These are phyloP conservation scores for Nemania bipapillata DNA, from an alignment of 2,329 filamentous ascomycete genomes.

Conservation along the genomic window DNA sequence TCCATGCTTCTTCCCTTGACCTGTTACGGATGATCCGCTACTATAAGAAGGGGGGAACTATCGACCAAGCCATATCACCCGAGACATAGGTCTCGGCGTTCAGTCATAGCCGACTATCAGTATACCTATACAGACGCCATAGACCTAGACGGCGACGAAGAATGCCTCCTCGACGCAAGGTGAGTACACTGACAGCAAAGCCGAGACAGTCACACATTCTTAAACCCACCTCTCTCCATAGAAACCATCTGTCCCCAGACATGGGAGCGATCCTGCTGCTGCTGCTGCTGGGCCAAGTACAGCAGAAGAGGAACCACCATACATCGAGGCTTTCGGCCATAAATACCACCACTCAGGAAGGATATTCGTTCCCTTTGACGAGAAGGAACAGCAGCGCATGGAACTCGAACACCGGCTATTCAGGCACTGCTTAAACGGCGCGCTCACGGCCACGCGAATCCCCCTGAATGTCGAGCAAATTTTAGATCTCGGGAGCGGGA, in stretches of 20 bases:
- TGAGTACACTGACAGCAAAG: conserved; percentile 16
- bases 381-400: conserved; percentile 46
- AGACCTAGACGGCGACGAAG: conserved; percentile 23
- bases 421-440: conserved; percentile 47
- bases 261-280: conserved; percentile 31
- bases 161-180: conserved; percentile 30
- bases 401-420: conserved; percentile 46
- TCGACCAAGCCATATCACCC: background rate
- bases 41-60: background rate
- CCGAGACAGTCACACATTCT: background rate
- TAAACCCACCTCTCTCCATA: conserved; percentile 27
- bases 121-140: conserved; percentile 13
- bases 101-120: conserved; percentile 4
- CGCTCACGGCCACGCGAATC: conserved; percentile 47
- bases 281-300: conserved; percentile 32
- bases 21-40: conserved; percentile 5
- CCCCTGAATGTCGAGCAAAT: conserved; percentile 49
- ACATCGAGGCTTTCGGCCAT: conserved; percentile 48
- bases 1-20: conserved; percentile 7
- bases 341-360: conserved; percentile 47
- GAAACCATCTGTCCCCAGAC: conserved; percentile 29
- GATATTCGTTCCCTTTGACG: conserved; percentile 49
- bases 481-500: conserved; percentile 58
- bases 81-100: conserved; percentile 4
- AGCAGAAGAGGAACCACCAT: conserved; percentile 34